Percentiles rank a stretch among this genome's conserved stretches.
Evolutionary conservation across 169 alveolate species (phyloP).

Genomic region (Eimeria maxima): DNA sequence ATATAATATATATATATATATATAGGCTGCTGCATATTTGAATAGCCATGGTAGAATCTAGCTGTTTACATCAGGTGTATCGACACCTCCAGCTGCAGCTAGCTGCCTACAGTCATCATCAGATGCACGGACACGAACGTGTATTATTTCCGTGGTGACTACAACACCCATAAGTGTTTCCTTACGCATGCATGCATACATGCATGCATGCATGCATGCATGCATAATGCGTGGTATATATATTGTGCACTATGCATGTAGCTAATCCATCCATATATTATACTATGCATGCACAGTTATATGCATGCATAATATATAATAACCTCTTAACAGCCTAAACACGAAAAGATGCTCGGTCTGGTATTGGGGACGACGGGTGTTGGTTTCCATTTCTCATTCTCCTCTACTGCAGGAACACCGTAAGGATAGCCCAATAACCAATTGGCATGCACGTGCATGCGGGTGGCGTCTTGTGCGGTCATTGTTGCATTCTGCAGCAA

Average conservation of each 20-base stretch:
- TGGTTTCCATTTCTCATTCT: slow-evolving; percentile 53
- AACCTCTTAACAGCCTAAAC: not conserved
- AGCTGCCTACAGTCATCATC: too few species aligned
- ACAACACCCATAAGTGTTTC: not conserved
- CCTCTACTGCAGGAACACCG: slow-evolving; percentile 85
- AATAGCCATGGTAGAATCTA: too few species aligned
- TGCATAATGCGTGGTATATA: not conserved
- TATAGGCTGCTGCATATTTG: too few species aligned
- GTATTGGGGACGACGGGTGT: not conserved
- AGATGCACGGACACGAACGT: too few species aligned
- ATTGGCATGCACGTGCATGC: slow-evolving; percentile 76
- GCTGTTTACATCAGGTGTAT: too few species aligned
- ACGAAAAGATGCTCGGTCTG: not conserved
- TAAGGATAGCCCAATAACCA: slow-evolving; percentile 80
- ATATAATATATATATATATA: too few species aligned
- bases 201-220: not conserved
- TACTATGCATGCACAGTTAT: too few species aligned
- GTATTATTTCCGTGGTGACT: too few species aligned
- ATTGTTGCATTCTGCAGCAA: not conserved
- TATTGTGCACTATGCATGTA: too few species aligned
- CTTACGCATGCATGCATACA: not conserved
- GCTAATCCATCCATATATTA: too few species aligned
- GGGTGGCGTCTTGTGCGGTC: slow-evolving; percentile 78
- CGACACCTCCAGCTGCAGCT: too few species aligned
- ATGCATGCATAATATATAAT: too few species aligned